phyloP scores from a whole-genome alignment of 75 land plant genomes.

The Sequoiadendron giganteum region DNA sequence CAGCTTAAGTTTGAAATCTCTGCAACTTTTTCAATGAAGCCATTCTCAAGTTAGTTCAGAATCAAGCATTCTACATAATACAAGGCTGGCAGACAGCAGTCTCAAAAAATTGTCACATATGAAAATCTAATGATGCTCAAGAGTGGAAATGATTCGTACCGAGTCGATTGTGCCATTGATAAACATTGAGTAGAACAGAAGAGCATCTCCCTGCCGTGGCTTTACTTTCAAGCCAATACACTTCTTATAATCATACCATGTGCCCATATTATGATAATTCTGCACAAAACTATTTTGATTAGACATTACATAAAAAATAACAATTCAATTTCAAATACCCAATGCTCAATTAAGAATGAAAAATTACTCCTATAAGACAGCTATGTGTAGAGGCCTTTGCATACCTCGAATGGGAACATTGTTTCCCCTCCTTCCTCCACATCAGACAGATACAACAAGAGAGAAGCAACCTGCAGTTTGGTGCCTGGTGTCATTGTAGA shows the following conservation, averaged over 20 bases:
- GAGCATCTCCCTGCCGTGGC: conserved; percentile 90
- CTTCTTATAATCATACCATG: conserved; percentile 57
- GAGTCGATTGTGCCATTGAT: conserved; percentile 90
- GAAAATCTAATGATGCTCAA: not conserved
- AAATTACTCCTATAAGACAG: not conserved
- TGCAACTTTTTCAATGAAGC: not conserved
- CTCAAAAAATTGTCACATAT: not conserved
- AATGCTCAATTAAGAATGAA: not conserved
- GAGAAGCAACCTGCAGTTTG: conserved; percentile 79
- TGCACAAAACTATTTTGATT: conserved; percentile 7
- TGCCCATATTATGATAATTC: conserved; percentile 45
- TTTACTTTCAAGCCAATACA: conserved; percentile 93
- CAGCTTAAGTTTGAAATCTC: not conserved
- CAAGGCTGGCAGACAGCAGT: not conserved
- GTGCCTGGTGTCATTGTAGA: not conserved
- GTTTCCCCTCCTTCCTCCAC: conserved; percentile 99
- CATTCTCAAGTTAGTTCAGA: not conserved
- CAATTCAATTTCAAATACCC: not conserved
- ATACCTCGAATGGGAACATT: conserved; percentile 96
- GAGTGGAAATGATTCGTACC: conserved; percentile 31
- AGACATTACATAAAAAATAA: not conserved
- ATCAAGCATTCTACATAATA: not conserved
- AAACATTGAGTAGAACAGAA: conserved; percentile 83
- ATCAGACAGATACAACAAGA: conserved; percentile 88
- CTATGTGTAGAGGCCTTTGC: not conserved